Base-by-base conservation (phyloP, 139 green algal species). In the Chlamydomonas schloesseri region DNA sequence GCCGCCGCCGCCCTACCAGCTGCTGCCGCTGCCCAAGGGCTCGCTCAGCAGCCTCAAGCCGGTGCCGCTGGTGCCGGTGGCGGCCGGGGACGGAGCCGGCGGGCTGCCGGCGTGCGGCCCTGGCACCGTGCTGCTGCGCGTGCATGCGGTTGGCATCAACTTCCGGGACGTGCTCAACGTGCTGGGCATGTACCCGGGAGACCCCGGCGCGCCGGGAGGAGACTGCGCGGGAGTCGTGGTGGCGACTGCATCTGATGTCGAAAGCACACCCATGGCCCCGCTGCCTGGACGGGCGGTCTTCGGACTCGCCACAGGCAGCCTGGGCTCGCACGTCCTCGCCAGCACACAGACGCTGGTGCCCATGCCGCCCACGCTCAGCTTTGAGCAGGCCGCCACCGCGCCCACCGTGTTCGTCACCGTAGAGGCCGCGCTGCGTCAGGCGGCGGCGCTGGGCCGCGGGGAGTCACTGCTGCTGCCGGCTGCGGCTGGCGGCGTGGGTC, bases 391-490 rank as follows among this genome's bases (percentile, higher is more conserved):
- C 18, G 93, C 96, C 29, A 97, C 94, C 18, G 89, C 88, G 14
- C 96, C 96, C 55, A 98, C 96, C 0, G 95, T 97, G 33, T 97
- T 96, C 88, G 94, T 97, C 23, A 89, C 80, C 26, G 73, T 89
- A 14, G 89, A 89, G 20, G 29, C 73, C 3, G 91, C 91, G 60
- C 84, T 92, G 42, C 42, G 84, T 15, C 87, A 96, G 72, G 90
- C 92, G 31, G 90, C 92, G 29, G 74, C n/a, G 0, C 72, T 91
- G 62, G 69, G 46, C 11, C 68, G 80, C 17, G 90, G 92, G 0
- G 90, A 97, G 57, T 55, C 65, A 0, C 80, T 96, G 71, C 88
- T 98, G 73, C 77, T 98, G 83, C 96, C 96, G 55, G 95, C 93
- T 28, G 95, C 94, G 3, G 94, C 96, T 15, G 96, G 96, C 20